Evolutionary conservation across 1,139 yeast genomes (phyloP).

Genomic region (Wickerhamomyces sp.): DNA sequence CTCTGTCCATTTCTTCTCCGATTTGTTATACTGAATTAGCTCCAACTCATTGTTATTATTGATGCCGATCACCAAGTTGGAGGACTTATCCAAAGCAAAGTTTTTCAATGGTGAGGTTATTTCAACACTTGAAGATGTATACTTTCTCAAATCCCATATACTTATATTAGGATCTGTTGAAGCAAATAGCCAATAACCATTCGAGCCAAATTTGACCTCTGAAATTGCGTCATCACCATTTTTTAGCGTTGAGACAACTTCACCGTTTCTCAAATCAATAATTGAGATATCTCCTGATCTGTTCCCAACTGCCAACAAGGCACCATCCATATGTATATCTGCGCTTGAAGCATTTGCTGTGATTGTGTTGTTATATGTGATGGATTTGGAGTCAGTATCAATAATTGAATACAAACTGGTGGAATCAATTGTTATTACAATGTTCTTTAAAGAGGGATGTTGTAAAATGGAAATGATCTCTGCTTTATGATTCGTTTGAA

Average conservation of each 20-base stretch:
- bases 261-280: conserved; percentile 38
- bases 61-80: conserved; percentile 33
- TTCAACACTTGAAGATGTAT: conserved; percentile 20
- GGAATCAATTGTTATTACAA: conserved; percentile 27
- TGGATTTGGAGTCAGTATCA: conserved; percentile 14
- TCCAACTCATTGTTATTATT: conserved; percentile 8
- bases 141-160: conserved; percentile 56
- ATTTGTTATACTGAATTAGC: conserved; percentile 15
- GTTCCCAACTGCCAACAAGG: conserved; percentile 47
- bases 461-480: conserved; percentile 23
- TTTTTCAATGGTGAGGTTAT: conserved; percentile 13
- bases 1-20: conserved; percentile 13
- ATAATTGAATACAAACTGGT: conserved; percentile 32
- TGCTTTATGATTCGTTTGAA: conserved; percentile 10
- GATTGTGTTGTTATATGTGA: conserved; percentile 8
- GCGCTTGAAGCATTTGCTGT: conserved; percentile 26
- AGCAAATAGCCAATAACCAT: conserved; percentile 62
- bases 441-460: conserved; percentile 30
- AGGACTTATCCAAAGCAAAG: conserved; percentile 42
- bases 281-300: conserved; percentile 35
- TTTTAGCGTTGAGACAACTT: conserved; percentile 35
- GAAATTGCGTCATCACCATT: conserved; percentile 24
- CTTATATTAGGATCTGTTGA: conserved; percentile 26
- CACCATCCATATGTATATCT: conserved; percentile 64
- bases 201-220: conserved; percentile 50